Base-by-base conservation (phyloP, 2,329 filamentous ascomycete species). In the Albophoma yamanashiensis region DNA sequence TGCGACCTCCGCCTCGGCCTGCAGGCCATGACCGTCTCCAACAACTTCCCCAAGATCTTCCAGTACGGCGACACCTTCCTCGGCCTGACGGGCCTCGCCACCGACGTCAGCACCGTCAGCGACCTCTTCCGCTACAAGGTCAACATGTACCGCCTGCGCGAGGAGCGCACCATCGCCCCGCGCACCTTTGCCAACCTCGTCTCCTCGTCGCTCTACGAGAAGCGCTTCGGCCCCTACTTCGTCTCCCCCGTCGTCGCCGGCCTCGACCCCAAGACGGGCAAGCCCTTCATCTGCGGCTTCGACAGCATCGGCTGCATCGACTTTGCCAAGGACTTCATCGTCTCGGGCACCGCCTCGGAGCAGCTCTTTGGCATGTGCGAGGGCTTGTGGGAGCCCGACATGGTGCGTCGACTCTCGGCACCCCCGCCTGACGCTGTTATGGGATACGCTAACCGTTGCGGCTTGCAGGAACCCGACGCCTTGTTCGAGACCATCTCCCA, bases 31-130 rank as follows among this genome's bases (percentile, higher is more conserved):
- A 99, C 94, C 64, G 90, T 99, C 62, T 97, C 92, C 75, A 99
- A 99, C 87, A 94, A 97, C 88, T 97, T 97, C 83, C 94, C 94
- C 80, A 99, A 99, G 83, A 91, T 99, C 82, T 97, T 97, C 86
- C 87, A 89, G 76, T 97, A 96, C 83, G 92, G 91, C 71, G 91
- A 93, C 62, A 91, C 94, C 69, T 97, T 95, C 78, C 89, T 99
- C 42, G 94, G 94, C 60, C 87, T 99, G 63, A 97, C 94, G 5
- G 94, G 94, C 60, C 89, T 99, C 58, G 94, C 94, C 63, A 99
- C 94, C 68, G 94, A 99, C 75, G 92, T 99, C 65, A 85, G 85
- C 65, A 97, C 93, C 68, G 93, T 99, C 67, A 89, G 88, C 69
- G 93, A 99, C 78, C 88, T 97, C 67, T 96, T 99, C 85, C 92